phyloP scores from a whole-genome alignment of 2,329 filamentous ascomycete genomes.

The Fusarium concolor region DNA sequence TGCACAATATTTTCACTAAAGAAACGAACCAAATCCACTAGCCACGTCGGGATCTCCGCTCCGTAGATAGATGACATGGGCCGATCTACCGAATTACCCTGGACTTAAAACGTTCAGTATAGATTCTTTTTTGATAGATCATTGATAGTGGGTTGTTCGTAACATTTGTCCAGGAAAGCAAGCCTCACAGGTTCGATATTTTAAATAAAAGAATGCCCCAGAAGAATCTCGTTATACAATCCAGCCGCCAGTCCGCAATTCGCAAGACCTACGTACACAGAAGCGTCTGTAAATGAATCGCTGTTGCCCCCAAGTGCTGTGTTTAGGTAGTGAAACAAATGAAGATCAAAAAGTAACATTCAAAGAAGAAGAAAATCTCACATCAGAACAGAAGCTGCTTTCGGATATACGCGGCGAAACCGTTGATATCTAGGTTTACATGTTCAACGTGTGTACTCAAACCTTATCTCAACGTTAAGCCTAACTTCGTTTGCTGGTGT shows the following conservation, averaged over 20 bases:
- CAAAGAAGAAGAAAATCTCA: background rate
- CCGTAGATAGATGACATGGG: background rate
- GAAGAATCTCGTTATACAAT: background rate
- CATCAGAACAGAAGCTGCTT: background rate
- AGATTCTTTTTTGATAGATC: background rate
- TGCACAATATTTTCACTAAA: conserved; percentile 16
- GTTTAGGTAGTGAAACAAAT: background rate
- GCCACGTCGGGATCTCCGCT: conserved; percentile 12
- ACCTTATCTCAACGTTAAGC: conserved; percentile 17
- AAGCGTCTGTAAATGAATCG: fast-evolving
- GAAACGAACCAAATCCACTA: conserved; percentile 21
- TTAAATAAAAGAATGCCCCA: no score
- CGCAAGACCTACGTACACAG: background rate
- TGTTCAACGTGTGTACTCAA: conserved; percentile 9
- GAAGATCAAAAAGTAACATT: background rate
- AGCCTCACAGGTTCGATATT: no score
- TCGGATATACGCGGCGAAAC: background rate
- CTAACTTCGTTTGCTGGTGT: background rate
- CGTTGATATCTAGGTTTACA: conserved; percentile 3
- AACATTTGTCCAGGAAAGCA: no score
- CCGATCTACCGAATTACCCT: conserved; percentile 15
- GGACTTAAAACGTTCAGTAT: background rate
- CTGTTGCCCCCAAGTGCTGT: background rate
- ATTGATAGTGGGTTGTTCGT: no score
- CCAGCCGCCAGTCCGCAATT: background rate